These are phyloP conservation scores for Corinectria fuckeliana DNA, from an alignment of 2,329 filamentous ascomycete genomes.

Conservation along the genomic window DNA sequence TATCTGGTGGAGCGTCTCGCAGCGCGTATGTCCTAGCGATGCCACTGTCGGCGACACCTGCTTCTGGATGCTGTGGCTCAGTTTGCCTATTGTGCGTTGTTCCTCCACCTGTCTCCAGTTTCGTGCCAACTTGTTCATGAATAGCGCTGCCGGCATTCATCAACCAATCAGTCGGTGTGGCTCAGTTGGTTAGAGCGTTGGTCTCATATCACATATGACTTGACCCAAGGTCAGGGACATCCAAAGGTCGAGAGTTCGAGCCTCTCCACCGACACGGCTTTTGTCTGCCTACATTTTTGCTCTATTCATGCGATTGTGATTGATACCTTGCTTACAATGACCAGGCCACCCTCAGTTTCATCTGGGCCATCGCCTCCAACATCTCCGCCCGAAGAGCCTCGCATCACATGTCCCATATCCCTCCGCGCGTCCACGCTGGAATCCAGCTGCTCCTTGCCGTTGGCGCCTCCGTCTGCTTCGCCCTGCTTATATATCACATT, in stretches of 20 bases:
- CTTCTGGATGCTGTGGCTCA: constrained; percentile 35
- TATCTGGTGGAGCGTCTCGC: constrained; percentile 45
- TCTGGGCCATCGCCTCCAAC: constrained; percentile 31
- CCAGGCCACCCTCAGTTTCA: constrained; percentile 25
- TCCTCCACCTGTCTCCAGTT: background rate
- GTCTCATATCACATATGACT: constrained; percentile 21
- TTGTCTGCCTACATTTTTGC: background rate
- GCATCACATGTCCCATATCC: constrained; percentile 30
- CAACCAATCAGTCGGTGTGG: constrained; percentile 17
- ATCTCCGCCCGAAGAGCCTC: constrained; percentile 29
- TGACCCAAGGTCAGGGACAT: constrained; percentile 18
- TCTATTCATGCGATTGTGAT: too few relatives aligned
- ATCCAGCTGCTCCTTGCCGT: constrained; percentile 33
- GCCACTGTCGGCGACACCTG: constrained; percentile 23
- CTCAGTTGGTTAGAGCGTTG: constrained; percentile 24
- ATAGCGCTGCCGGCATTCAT: background rate
- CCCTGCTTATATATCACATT: constrained; percentile 30
- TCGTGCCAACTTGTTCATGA: constrained; percentile 1
- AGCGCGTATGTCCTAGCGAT: constrained; percentile 27
- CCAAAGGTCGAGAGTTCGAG: constrained; percentile 24
- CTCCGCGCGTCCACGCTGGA: constrained; percentile 18
- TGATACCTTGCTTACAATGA: background rate
- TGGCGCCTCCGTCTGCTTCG: constrained; percentile 31
- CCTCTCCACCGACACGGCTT: constrained; percentile 16
- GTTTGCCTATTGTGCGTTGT: constrained; percentile 31